These are phyloP conservation scores for Exophiala viscosa DNA, from an alignment of 2,329 filamentous ascomycete species.

Conservation along the genomic window DNA sequence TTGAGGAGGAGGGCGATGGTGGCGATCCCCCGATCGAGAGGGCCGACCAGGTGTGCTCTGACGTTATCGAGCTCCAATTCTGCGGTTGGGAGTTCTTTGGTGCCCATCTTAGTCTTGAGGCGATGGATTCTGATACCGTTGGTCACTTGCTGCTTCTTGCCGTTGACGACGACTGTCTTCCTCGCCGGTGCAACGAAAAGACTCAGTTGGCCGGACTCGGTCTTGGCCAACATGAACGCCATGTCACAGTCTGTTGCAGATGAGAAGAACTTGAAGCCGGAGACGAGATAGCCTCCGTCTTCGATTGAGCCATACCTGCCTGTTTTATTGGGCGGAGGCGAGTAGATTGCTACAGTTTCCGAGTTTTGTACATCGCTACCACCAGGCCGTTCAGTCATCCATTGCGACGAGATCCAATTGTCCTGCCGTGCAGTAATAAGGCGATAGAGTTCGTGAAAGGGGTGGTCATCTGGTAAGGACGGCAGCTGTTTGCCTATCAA, in stretches of 20 bases:
- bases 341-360: slow-evolving; percentile 31
- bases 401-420: slow-evolving; percentile 58
- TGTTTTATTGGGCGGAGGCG: slow-evolving; percentile 26
- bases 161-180: slow-evolving; percentile 31
- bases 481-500: slow-evolving; percentile 22
- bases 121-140: slow-evolving; percentile 65
- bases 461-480: slow-evolving; percentile 25
- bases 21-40: slow-evolving; percentile 58
- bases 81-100: slow-evolving; percentile 61
- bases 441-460: slow-evolving; percentile 20
- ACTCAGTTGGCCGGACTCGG: slow-evolving; percentile 50
- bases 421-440: slow-evolving; percentile 17
- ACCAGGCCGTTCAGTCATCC: slow-evolving; percentile 38
- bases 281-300: slow-evolving; percentile 17
- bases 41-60: slow-evolving; percentile 58
- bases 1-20: slow-evolving; percentile 64
- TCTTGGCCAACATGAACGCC: slow-evolving; percentile 61
- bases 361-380: slow-evolving; percentile 36
- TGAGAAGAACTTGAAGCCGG: slow-evolving; percentile 65
- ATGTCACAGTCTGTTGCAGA: slow-evolving; percentile 61
- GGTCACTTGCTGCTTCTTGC: slow-evolving; percentile 40
- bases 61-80: slow-evolving; percentile 60
- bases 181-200: slow-evolving; percentile 64
- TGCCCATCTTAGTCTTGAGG: slow-evolving; percentile 66
- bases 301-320: slow-evolving; percentile 43